Conservation (phyloP, 2,329 filamentous ascomycete genomes). For the Dothistroma septosporum region DNA sequence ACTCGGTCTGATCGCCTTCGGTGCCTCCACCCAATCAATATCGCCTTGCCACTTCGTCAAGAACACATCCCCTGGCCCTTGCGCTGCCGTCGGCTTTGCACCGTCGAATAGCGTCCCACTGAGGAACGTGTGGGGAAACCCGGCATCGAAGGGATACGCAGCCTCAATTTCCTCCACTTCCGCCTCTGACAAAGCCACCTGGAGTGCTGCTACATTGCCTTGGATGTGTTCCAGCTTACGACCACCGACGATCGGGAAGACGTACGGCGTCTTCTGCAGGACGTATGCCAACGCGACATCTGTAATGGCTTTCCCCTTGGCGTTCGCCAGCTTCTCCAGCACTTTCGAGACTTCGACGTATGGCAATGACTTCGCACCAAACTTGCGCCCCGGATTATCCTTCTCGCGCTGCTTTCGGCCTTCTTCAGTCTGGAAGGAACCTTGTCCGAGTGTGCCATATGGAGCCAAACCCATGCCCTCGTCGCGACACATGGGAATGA, state of each 20-base stretch:
- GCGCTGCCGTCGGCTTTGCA: conserved; percentile 22
- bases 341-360: conserved; percentile 46
- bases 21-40: conserved; percentile 9
- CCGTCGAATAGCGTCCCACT: conserved; percentile 11
- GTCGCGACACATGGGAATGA: conserved; percentile 58
- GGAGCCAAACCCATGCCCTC: conserved; percentile 57
- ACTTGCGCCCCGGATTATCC: conserved; percentile 30
- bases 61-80: conserved; percentile 34
- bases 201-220: conserved; percentile 64
- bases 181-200: conserved; percentile 53
- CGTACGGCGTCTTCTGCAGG: conserved; percentile 59
- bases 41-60: conserved; percentile 10
- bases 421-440: conserved; percentile 41
- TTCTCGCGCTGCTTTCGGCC: conserved; percentile 42
- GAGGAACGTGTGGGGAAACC: conserved; percentile 63
- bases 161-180: conserved; percentile 64
- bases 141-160: conserved; percentile 58
- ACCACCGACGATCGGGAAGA: conserved; percentile 69
- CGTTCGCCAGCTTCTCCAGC: conserved; percentile 56
- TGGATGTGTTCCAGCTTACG: conserved; percentile 65
- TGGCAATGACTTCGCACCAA: conserved; percentile 28
- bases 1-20: conserved; percentile 9
- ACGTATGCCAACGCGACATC: conserved; percentile 62
- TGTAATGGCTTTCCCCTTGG: conserved; percentile 43
- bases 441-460: conserved; percentile 49